Evolutionary conservation across 257 asterid species (phyloP).

Genomic region (Nicotiana tomentosiformis): DNA sequence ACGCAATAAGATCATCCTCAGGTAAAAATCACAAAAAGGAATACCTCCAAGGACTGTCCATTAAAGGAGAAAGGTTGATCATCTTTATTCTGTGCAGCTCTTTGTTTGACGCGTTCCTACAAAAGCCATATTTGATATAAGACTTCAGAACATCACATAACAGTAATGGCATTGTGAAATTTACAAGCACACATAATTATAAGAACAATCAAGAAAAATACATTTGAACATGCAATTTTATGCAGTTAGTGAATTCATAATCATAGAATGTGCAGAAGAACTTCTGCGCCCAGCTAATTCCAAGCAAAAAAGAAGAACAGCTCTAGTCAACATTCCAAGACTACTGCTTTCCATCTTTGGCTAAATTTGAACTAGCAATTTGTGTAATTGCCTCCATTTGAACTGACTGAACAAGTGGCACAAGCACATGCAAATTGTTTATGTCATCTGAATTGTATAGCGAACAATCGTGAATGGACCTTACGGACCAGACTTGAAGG

Average conservation of each 20-base stretch:
- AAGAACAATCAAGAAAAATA: background rate
- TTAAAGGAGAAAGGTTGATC: conserved; percentile 46
- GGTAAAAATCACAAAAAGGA: conserved; percentile 17
- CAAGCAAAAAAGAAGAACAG: conserved; percentile 1
- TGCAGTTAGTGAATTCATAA: background rate
- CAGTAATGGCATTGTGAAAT: background rate
- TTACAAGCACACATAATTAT: background rate
- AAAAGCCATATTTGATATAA: conserved; percentile 12
- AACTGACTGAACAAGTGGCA: background rate
- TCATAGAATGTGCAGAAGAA: background rate
- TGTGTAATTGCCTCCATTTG: background rate
- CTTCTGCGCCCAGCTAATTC: background rate
- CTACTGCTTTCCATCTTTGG: background rate
- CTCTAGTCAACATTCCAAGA: background rate
- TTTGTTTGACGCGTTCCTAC: conserved; percentile 84
- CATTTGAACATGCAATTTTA: background rate
- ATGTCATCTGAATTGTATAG: background rate
- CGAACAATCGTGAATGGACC: background rate
- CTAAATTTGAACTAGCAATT: background rate
- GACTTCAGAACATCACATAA: background rate
- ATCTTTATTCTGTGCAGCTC: conserved; percentile 51
- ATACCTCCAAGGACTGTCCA: conserved; percentile 60
- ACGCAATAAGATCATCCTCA: conserved; percentile 5
- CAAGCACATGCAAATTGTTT: background rate
- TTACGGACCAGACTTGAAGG: background rate